Evolutionary conservation across 345 rosid genomes (phyloP).

Genomic region (Populus davidiana): DNA sequence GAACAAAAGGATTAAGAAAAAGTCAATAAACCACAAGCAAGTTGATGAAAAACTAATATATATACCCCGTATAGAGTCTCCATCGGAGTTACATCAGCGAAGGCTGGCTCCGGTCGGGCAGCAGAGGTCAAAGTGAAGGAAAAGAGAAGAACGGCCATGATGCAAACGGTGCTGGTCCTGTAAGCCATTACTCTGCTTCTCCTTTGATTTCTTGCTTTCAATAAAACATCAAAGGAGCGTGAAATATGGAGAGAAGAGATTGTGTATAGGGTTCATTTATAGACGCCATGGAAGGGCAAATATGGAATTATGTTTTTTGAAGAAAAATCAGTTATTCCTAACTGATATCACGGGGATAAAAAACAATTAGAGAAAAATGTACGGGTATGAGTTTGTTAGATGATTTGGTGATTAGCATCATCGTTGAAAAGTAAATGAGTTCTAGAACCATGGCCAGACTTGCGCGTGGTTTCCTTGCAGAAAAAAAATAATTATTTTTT

Average conservation of each 20-base stretch:
- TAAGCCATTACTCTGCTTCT: slow-evolving; percentile 11
- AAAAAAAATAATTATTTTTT: neutral
- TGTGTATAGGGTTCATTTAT: slow-evolving; percentile 2
- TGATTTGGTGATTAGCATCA: neutral
- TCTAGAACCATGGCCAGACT: slow-evolving; percentile 4
- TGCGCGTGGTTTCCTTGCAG: neutral
- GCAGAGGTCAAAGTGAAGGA: slow-evolving; percentile 15
- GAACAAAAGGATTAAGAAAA: neutral
- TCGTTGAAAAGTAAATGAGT: slow-evolving; percentile 9
- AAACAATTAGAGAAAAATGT: neutral
- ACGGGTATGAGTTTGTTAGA: neutral
- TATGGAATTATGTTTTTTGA: neutral
- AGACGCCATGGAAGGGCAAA: slow-evolving; percentile 3
- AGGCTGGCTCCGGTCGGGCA: slow-evolving; percentile 13
- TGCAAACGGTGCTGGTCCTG: slow-evolving; percentile 20
- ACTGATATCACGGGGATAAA: neutral
- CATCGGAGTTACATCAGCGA: neutral
- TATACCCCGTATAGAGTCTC: neutral
- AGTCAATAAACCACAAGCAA: neutral
- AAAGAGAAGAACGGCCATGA: slow-evolving; percentile 16
- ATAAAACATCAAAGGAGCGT: neutral
- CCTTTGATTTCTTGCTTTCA: neutral
- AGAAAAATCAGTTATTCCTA: neutral
- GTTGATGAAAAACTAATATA: neutral
- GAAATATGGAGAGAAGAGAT: neutral